These are phyloP conservation scores for Pyrus hybrid DNA, from an alignment of 331 rosid species.

Conservation along the genomic window DNA sequence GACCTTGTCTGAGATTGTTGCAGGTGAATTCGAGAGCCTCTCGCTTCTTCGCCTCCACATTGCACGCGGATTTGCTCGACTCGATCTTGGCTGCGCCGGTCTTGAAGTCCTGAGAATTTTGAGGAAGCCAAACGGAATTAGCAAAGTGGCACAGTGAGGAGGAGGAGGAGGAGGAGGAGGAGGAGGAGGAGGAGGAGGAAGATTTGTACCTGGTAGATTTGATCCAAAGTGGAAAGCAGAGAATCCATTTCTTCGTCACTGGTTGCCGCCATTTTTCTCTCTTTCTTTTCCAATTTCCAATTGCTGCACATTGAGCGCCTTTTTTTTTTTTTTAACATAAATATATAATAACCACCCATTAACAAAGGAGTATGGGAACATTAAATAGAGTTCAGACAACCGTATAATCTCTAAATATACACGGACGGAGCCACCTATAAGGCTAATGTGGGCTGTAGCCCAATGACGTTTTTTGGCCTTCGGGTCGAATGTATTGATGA, in stretches of 20 bases:
- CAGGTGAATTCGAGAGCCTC: constrained; percentile 42
- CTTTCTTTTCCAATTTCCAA: neutral
- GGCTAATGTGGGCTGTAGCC: too few species aligned
- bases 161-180: too few species aligned
- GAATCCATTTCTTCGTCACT: constrained; percentile 51
- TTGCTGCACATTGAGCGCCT: neutral
- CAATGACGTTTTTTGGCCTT: too few species aligned
- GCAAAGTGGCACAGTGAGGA: neutral
- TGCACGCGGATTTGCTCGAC: neutral
- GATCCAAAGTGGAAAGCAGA: constrained; percentile 44
- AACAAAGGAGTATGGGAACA: too few species aligned
- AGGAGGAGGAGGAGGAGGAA: neutral
- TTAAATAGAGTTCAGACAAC: too few species aligned
- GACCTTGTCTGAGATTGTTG: constrained; percentile 43
- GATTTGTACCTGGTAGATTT: constrained; percentile 39
- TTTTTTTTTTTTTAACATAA: neutral
- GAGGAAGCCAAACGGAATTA: neutral
- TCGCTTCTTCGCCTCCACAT: constrained; percentile 1
- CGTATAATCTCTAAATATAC: too few species aligned
- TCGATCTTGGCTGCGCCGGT: constrained; percentile 3
- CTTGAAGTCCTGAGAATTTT: constrained; percentile 9
- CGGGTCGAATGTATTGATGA: too few species aligned
- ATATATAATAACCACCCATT: too few species aligned
- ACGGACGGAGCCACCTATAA: too few species aligned
- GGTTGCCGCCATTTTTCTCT: constrained; percentile 57